Conservation (phyloP, 192 early-diverging fungal genomes). For the Coemansia sp. region DNA sequence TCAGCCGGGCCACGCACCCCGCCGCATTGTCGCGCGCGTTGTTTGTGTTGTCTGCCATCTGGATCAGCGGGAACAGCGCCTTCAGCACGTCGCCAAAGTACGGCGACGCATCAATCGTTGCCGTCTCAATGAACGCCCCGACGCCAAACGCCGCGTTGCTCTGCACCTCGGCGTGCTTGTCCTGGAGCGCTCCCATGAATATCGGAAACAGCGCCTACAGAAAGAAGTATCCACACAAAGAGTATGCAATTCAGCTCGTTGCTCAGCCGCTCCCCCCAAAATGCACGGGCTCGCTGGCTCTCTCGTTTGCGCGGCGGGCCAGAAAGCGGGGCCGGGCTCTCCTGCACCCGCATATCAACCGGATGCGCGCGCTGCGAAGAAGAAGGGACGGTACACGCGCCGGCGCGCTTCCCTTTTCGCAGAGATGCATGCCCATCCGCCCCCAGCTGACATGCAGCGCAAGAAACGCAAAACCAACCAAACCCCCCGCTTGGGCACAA, state of each 20-base stretch:
- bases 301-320: too few species aligned
- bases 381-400: too few species aligned
- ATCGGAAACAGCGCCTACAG: conserved; percentile 62
- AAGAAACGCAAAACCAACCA: background rate
- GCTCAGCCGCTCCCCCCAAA: too few species aligned
- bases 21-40: conserved; percentile 70
- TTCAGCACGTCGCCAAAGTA: conserved; percentile 64
- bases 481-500: too few species aligned
- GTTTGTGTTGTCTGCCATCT: conserved; percentile 39
- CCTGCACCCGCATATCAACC: too few species aligned
- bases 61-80: conserved; percentile 65
- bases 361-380: too few species aligned
- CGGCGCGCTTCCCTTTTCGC: too few species aligned
- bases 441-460: too few species aligned
- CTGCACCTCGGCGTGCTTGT: conserved; percentile 77
- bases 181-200: conserved; percentile 67
- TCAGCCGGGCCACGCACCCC: conserved; percentile 75
- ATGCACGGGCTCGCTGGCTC: too few species aligned
- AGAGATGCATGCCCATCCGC: too few species aligned
- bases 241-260: background rate
- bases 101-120: conserved; percentile 64
- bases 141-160: conserved; percentile 86
- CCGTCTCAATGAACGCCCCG: conserved; percentile 69
- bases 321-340: too few species aligned
- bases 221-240: background rate